A percentile compares a stretch with the other conserved stretches of the same genome.
phyloP scores from a whole-genome alignment of 441 rosid species.

The Populus hybrid region DNA sequence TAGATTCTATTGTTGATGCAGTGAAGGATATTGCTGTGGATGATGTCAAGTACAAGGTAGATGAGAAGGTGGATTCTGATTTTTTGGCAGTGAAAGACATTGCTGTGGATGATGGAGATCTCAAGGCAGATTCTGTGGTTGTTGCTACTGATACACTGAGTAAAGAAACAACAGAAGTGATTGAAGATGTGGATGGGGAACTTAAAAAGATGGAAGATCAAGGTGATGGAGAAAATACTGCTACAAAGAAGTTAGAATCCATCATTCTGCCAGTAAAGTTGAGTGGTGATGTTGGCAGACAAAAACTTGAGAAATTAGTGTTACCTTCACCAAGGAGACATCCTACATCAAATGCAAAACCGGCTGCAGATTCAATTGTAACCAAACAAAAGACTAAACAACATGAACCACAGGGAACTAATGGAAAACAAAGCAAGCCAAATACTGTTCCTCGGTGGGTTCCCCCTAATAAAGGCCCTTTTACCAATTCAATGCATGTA shows the following conservation, averaged over 20 bases:
- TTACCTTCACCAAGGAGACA: constrained; percentile 50
- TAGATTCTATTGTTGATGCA: constrained; percentile 43
- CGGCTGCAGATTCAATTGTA: constrained; percentile 40
- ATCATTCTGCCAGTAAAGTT: constrained; percentile 31
- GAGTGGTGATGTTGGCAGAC: constrained; percentile 36
- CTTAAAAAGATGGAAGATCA: constrained; percentile 37
- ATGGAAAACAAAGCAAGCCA: constrained; percentile 69
- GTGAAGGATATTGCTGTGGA: constrained; percentile 92
- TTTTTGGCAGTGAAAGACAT: constrained; percentile 77
- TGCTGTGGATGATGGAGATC: constrained; percentile 69
- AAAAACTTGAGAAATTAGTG: constrained; percentile 43
- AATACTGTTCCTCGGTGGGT: constrained; percentile 76
- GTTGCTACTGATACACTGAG: constrained; percentile 33
- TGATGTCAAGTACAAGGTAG: constrained; percentile 71
- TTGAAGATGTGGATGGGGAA: constrained; percentile 38
- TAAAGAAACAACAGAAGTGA: constrained; percentile 34
- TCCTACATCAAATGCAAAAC: constrained; percentile 37
- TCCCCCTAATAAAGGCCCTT: constrained; percentile 80
- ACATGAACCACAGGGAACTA: constrained; percentile 48
- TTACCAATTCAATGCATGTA: constrained; percentile 72
- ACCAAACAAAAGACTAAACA: constrained; percentile 60
- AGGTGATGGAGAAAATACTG: constrained; percentile 34
- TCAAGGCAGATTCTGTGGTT: constrained; percentile 28
- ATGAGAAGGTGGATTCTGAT: constrained; percentile 46
- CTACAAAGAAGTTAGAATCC: constrained; percentile 29